Base-by-base conservation (phyloP, 2,329 filamentous ascomycete genomes). In the Aspergillus hiratsukae region DNA sequence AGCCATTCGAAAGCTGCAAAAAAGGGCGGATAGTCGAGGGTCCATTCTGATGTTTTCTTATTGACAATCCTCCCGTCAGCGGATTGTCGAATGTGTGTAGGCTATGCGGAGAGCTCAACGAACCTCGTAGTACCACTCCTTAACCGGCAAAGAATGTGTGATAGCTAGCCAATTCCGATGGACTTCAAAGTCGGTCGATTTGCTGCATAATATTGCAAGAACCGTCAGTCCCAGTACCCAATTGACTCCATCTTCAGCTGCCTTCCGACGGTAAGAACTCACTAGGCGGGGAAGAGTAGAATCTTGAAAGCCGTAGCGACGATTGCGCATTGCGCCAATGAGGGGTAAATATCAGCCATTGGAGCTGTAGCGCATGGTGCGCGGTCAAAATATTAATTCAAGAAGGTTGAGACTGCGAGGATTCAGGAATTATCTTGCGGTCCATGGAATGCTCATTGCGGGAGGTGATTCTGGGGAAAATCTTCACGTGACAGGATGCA, bases 151-250 rank as follows among this genome's bases (percentile, higher is more conserved):
- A 59, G 89, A 96, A 76, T 96, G 82, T 4, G 94, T 97, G 65
- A 97, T 91, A 61, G 94, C 94, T 43, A 99, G 86, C 94, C 94
- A 99, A 79, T 99, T 99, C 63, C 94, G 87, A 76, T 99, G 94
- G 54, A 99, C 94, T 75, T 99, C 94, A 69, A 99, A 99, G 75
- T 99, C 94, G 66, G 94, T 99, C 5, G 94, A 99, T 81, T 96
- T 97, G 81, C 92, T 97, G 75, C 57, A 57, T 52, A 40, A 41
- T 6, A 7, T 35, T 31, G 27, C n/a, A 7, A 49, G 56, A 37
- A 56, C 52, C 19, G 21, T 31, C 21, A 49, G 43, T 54, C 10
- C n/a, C 9, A 27, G 17, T 5, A 6, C 11, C 11, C 43, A 25
- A 46, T 46, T 27, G 8, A 43, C 40, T 46, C 43, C 21, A 46